Evolutionary conservation across 805 yeast species (phyloP), one percentile per base, ranked within the genome.

Genomic region (Saturnispora sekii): DNA sequence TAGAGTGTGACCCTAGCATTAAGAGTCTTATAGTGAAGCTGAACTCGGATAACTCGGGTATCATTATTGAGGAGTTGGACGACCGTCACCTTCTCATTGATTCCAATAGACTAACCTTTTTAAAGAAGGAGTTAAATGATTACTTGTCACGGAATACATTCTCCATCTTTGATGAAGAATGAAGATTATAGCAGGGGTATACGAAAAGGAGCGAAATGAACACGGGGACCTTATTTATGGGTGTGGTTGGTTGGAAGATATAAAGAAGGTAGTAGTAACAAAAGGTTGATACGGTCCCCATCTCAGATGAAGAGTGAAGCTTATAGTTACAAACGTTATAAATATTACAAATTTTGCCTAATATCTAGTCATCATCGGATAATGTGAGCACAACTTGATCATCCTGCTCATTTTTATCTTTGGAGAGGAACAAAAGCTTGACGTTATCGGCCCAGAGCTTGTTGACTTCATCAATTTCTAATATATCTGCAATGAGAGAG

Each of bases 11-110:
- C 60, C 97, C 98, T 1, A 86, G 97, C 1, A 88, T 90, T 51
- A 74, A 79, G 51, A 96, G 97, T 0, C 68, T 90, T 40, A 85
- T 90, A 2, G 65, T 90, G 17, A 83, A 80, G 59, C 83, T 90
- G 36, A 97, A 93, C 61, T 67, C 86, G 0, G 76, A 77, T 26
- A 65, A 72, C 32, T 82, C 85, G 47, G 95, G 88, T 53, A 81
- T 93, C 2, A 60, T 63, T 14, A 63, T 61, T n/a, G 79, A 82
- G 62, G 97, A 93, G 54, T 70, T 90, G 35, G 97, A 93, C 59
- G 97, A 89, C 38, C 85, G 93, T 1, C 97, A 93, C 62, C 63
- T 90, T 15, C 68, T 93, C 49, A 82, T 90, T 28, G 90, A 85
- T 53, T 82, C 81, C 30, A 74, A 76, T 33, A 84, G 81, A 63